Conservation (phyloP, 768 basidiomycete genomes). For the Boletus rubescentipes region DNA sequence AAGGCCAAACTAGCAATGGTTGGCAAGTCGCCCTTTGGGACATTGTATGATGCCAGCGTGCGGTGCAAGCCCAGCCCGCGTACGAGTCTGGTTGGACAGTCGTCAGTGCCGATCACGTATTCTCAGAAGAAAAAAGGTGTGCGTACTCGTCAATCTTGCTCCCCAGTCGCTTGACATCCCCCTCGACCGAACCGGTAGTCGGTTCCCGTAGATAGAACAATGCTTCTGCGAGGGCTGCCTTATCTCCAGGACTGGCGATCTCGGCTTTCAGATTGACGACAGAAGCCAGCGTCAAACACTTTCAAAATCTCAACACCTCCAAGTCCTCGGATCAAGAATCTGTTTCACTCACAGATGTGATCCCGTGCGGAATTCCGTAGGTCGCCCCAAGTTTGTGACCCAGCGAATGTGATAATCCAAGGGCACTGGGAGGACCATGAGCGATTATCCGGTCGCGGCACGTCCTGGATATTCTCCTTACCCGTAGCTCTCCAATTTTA, state of each 20-base stretch:
- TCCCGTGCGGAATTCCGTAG: conserved; percentile 78
- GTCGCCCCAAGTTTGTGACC: conserved; percentile 72
- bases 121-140: not conserved
- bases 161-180: conserved; percentile 58
- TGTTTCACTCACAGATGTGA: conserved; percentile 62
- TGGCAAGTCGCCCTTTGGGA: conserved; percentile 55
- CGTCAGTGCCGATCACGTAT: conserved; percentile 6
- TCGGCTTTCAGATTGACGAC: conserved; percentile 61
- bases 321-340: conserved; percentile 4
- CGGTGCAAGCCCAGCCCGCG: conserved; percentile 55
- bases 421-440: conserved; percentile 38
- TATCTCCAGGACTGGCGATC: conserved; percentile 58
- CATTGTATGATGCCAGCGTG: conserved; percentile 58
- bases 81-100: conserved; percentile 50
- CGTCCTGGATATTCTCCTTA: conserved; percentile 20
- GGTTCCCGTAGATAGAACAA: conserved; percentile 59
- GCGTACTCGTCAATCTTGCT: conserved; percentile 55
- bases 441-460: not conserved
- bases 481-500: conserved; percentile 56
- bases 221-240: conserved; percentile 54
- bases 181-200: conserved; percentile 61
- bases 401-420: conserved; percentile 76
- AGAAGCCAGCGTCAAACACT: conserved; percentile 74
- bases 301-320: not conserved
- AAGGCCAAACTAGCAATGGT: conserved; percentile 44